These are phyloP conservation scores for Fusarium nodosum DNA, from an alignment of 2,329 filamentous ascomycete species.

Conservation along the genomic window DNA sequence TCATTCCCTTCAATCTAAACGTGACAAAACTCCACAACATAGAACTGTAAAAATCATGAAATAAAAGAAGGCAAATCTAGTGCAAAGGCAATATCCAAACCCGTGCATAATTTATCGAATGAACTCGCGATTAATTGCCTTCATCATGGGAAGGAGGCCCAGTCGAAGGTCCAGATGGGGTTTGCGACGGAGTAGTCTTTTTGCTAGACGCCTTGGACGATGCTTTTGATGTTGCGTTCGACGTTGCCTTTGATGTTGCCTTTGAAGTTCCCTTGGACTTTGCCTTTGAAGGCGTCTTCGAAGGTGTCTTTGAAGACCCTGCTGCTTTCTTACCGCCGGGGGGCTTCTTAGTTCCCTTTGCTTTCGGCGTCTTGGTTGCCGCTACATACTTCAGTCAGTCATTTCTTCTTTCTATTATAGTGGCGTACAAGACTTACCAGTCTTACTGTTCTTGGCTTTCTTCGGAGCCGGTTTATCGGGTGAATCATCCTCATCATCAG, in stretches of 20 bases:
- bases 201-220: not conserved
- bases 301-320: slow-evolving; percentile 12
- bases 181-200: not conserved
- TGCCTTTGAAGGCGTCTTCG: not conserved
- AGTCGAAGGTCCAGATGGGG: not conserved
- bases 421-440: not conserved
- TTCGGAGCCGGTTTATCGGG: slow-evolving; percentile 27
- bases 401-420: fast-evolving
- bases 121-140: not conserved
- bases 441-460: slow-evolving; percentile 25
- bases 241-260: not conserved
- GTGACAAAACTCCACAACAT: not conserved
- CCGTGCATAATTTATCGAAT: not conserved
- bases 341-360: slow-evolving; percentile 15
- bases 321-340: not conserved
- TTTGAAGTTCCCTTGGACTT: not conserved
- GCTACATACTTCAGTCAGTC: not conserved
- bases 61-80: not conserved
- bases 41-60: not conserved
- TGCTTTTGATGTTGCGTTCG: not conserved
- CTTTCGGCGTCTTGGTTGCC: slow-evolving; percentile 11
- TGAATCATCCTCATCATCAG: not conserved
- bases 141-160: not conserved
- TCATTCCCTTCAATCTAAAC: not conserved
- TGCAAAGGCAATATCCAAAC: not conserved